Evolutionary conservation across 805 yeast genomes (phyloP), one percentile per base, ranked within the genome.

Genomic region (Yamadazyma sp.): DNA sequence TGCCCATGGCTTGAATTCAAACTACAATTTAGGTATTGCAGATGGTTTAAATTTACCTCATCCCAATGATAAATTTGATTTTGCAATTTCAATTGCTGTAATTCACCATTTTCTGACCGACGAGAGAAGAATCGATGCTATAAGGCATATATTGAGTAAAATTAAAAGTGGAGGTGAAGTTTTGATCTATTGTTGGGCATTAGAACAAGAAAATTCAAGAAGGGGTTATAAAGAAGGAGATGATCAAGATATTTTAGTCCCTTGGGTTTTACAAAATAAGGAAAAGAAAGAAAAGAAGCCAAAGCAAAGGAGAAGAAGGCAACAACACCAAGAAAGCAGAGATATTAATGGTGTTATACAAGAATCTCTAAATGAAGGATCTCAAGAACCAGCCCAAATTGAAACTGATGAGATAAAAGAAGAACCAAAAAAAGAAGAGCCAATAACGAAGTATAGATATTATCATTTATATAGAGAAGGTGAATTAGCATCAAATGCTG

Each of bases 51-150:
- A 35, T 49, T 65, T 65, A 26, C 73, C 73, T 20, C 73, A 68
- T 45, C 55, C 54, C 5, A 44, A 55, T 23, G 38, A 44, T 25
- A 48, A 52, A n/a, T 63, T 67, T 49, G 93, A 91, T 51, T 93
- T 93, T 67, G 98, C 95, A 1, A 84, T 93, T 18, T 82, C 94
- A 7, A 89, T 93, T 30, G 98, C 98, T 0, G 98, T 93, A 16
- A 80, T 93, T 12, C 98, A 93, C 53, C 98, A 93, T 56, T 88
- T 93, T 63, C 76, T 95, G n/a, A 86, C 94, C 0, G 75, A 73
- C 13, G 82, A 79, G 42, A 72, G 98, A 52, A 70, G 98, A 34
- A 56, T 85, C 1, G 75, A 73, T 7, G 97, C 96, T 1, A 80
- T 93, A 6, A 47, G 48, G 10, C 84, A 83, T 40, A 80, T 89